A percentile compares a stretch with the other conserved stretches of the same genome.
Conservation (phyloP, 768 basidiomycete genomes). For the Neoboletus brunneissimus region DNA sequence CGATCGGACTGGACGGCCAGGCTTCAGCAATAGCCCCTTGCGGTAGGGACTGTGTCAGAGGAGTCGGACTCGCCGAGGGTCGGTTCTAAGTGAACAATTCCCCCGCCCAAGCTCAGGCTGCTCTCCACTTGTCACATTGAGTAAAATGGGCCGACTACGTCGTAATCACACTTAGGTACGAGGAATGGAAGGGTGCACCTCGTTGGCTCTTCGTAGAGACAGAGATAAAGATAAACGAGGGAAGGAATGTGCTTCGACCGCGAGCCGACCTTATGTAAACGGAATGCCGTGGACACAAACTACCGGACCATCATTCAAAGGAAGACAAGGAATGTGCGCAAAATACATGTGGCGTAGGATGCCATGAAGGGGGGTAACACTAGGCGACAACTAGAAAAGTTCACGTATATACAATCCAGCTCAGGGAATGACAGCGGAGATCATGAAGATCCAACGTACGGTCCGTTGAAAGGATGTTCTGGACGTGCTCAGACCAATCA, state of each 20-base stretch:
- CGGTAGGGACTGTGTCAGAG: too few relatives aligned
- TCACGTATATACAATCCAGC: constrained; percentile 16
- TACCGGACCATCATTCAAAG: not conserved
- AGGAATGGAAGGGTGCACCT: too few relatives aligned
- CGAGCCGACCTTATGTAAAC: not conserved
- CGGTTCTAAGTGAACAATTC: too few relatives aligned
- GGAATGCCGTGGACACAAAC: not conserved
- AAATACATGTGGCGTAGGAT: constrained; percentile 20
- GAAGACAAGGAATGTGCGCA: constrained; percentile 12
- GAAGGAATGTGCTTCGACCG: not conserved
- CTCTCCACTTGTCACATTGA: too few relatives aligned
- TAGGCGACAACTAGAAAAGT: constrained; percentile 12
- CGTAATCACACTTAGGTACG: not conserved
- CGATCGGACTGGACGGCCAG: not conserved
- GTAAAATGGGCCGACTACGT: not conserved
- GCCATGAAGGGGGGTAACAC: constrained; percentile 20
- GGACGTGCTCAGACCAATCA: not conserved
- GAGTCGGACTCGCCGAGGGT: too few relatives aligned
- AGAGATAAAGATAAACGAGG: not conserved
- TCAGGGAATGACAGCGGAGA: not conserved
- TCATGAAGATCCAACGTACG: constrained; percentile 5
- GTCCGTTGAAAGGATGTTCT: constrained; percentile 1
- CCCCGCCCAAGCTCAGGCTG: not conserved
- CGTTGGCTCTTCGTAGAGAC: not conserved
- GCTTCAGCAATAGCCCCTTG: not conserved